phyloP scores from a whole-genome alignment of 345 rosid genomes.

The Rhizophora apiculata region DNA sequence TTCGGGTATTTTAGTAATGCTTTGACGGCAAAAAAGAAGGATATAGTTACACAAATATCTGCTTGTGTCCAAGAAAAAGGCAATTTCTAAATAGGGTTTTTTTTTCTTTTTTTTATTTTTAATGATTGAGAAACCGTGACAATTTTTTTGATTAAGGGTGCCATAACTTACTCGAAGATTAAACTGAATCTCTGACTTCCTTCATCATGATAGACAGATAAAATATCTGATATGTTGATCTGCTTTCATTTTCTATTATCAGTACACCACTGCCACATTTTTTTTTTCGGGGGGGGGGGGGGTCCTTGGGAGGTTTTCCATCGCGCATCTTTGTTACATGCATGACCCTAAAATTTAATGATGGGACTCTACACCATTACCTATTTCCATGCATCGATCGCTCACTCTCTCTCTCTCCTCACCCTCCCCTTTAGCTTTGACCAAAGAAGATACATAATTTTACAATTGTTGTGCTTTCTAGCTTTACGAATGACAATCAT shows the following conservation, averaged over 20 bases:
- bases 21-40: constrained; percentile 28
- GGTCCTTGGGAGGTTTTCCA: background rate
- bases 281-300: background rate
- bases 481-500: constrained; percentile 25
- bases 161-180: constrained; percentile 32
- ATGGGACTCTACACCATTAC: background rate
- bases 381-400: constrained; percentile 22
- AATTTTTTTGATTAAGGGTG: constrained; percentile 20
- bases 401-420: constrained; percentile 14
- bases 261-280: background rate
- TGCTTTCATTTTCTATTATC: constrained; percentile 11
- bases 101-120: constrained; percentile 8
- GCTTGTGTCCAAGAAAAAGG: constrained; percentile 26
- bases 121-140: constrained; percentile 23
- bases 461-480: constrained; percentile 16
- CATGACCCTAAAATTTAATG: constrained; percentile 24
- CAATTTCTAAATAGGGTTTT: constrained; percentile 3
- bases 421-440: constrained; percentile 24
- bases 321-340: constrained; percentile 31
- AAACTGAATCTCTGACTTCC: constrained; percentile 38
- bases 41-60: constrained; percentile 14
- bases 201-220: constrained; percentile 37
- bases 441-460: constrained; percentile 22
- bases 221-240: constrained; percentile 30
- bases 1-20: constrained; percentile 16